Conservation (phyloP, 331 rosid species). For the Arachis monticola region DNA sequence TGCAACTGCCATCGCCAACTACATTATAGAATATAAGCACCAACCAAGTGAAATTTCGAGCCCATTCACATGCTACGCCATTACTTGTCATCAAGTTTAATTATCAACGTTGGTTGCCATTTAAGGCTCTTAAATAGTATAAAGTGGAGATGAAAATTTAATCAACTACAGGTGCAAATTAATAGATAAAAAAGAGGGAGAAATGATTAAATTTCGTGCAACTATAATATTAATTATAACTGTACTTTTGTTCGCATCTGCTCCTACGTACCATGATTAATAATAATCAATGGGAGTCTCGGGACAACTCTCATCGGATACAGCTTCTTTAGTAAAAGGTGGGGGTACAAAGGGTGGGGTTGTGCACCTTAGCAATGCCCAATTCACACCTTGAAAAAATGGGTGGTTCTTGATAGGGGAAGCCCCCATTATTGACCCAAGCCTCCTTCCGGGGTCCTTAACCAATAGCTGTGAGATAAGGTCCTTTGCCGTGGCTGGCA, state of each 20-base stretch:
- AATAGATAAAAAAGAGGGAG: neutral
- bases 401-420: conserved; percentile 74
- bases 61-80: conserved; percentile 16
- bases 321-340: conserved; percentile 56
- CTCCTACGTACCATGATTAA: conserved; percentile 41
- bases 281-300: conserved; percentile 67
- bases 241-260: conserved; percentile 6
- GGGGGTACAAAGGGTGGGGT: conserved; percentile 82
- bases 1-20: conserved; percentile 28
- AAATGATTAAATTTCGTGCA: conserved; percentile 25
- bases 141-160: conserved; percentile 28
- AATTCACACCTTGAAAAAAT: conserved; percentile 74
- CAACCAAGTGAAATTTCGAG: conserved; percentile 25
- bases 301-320: conserved; percentile 60
- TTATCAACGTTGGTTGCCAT: conserved; percentile 34
- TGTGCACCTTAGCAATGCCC: conserved; percentile 88
- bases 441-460: conserved; percentile 71
- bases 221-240: conserved; percentile 25
- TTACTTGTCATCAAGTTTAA: conserved; percentile 31
- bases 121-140: conserved; percentile 32
- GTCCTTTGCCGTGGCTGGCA: conserved; percentile 73
- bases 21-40: conserved; percentile 21
- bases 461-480: conserved; percentile 70
- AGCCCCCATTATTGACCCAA: conserved; percentile 78
- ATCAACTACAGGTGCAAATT: neutral